phyloP scores from a whole-genome alignment of 495 filamentous ascomycete species.

The Trichoderma gamsii region DNA sequence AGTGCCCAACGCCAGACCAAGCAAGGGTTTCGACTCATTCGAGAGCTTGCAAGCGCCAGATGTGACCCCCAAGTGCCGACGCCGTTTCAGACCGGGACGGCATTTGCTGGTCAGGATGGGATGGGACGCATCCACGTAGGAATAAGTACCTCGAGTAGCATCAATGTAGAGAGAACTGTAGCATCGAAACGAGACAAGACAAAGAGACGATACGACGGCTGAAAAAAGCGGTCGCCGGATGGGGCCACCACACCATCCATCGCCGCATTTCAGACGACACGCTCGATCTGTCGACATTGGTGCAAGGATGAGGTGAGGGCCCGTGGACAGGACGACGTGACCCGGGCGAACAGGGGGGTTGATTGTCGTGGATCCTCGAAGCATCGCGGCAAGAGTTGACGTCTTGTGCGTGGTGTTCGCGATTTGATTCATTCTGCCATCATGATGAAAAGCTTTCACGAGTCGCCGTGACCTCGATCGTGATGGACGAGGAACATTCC shows the following conservation, averaged over 20 bases:
- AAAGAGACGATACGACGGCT: not conserved
- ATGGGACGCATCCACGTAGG: not conserved
- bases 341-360: not conserved
- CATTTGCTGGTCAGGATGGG: not conserved
- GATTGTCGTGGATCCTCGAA: not conserved
- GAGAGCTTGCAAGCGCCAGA: constrained; percentile 4
- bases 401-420: not conserved
- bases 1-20: constrained; percentile 9
- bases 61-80: constrained; percentile 11
- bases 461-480: no score
- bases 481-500: not conserved
- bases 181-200: not conserved
- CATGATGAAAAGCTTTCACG: no score
- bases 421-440: no score
- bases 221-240: not conserved
- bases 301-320: constrained; percentile 10
- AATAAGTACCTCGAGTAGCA: not conserved
- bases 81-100: not conserved
- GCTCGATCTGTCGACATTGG: constrained; percentile 6
- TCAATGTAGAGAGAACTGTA: not conserved
- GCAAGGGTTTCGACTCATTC: constrained; percentile 4
- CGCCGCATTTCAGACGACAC: not conserved
- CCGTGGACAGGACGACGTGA: not conserved
- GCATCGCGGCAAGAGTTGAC: not conserved
- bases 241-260: constrained; percentile 10